phyloP scores from a whole-genome alignment of 768 basidiomycete species.

The Lanmaoa pseudosensibilis region DNA sequence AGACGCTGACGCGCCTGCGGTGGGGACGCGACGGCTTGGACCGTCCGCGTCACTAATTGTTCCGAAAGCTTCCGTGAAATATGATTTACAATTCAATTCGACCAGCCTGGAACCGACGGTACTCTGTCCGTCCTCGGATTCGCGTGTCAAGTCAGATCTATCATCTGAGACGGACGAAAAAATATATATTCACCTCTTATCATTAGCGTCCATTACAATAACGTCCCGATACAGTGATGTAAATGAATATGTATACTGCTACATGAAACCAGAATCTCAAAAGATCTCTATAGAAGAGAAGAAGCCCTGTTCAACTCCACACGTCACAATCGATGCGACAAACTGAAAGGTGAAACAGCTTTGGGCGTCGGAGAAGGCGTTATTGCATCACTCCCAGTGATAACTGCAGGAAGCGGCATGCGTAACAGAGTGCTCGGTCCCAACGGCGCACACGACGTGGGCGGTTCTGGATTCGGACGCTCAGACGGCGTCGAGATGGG shows the following conservation, averaged over 20 bases:
- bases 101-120: too few species aligned
- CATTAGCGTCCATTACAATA: not conserved
- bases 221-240: not conserved
- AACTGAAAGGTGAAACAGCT: constrained; percentile 13
- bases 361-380: constrained; percentile 46
- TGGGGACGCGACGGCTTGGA: too few species aligned
- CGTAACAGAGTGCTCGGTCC: constrained; percentile 41
- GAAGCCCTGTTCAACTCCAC: not conserved
- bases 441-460: constrained; percentile 44
- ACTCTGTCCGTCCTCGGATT: not conserved
- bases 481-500: constrained; percentile 45
- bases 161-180: not conserved
- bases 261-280: not conserved
- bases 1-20: not conserved
- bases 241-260: not conserved
- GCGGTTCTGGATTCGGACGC: constrained; percentile 60
- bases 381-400: constrained; percentile 43
- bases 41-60: too few species aligned
- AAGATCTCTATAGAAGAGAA: too few species aligned
- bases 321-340: constrained; percentile 10
- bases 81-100: not conserved
- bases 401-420: constrained; percentile 38
- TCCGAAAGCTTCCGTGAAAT: not conserved
- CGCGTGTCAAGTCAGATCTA: not conserved
- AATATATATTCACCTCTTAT: not conserved